phyloP scores from a whole-genome alignment of 352 stramenopile species.

The Phytophthora brassicae region DNA sequence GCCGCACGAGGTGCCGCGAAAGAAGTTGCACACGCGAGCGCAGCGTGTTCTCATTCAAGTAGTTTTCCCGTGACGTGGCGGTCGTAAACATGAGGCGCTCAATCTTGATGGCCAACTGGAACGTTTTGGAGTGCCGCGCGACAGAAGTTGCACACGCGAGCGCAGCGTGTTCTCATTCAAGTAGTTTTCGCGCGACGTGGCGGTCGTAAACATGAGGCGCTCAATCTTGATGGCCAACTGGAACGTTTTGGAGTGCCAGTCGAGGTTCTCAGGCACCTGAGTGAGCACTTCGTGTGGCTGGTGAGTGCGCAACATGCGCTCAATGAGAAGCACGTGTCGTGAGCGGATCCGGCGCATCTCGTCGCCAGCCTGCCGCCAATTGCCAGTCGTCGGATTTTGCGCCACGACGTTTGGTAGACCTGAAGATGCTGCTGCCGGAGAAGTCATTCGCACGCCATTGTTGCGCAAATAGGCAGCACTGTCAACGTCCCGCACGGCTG shows the following conservation, averaged over 20 bases:
- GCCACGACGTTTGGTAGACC: neutral
- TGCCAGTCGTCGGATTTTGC: constrained; percentile 7
- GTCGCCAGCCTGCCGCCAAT: constrained; percentile 33
- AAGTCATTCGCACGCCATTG: constrained; percentile 6
- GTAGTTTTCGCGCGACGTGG: constrained; percentile 58
- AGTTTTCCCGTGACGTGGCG: constrained; percentile 53
- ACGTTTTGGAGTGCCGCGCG: constrained; percentile 60
- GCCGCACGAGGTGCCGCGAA: constrained; percentile 58
- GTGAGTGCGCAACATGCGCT: constrained; percentile 58
- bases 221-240: constrained; percentile 63
- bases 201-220: constrained; percentile 59
- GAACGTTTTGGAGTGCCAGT: constrained; percentile 67
- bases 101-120: constrained; percentile 60
- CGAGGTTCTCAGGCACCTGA: constrained; percentile 57
- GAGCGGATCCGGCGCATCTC: constrained; percentile 44
- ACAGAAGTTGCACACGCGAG: constrained; percentile 53
- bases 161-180: constrained; percentile 54
- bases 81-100: constrained; percentile 65
- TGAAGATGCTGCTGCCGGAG: constrained; percentile 6
- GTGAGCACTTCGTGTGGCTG: constrained; percentile 62
- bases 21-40: constrained; percentile 53
- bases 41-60: constrained; percentile 56
- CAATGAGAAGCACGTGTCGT: constrained; percentile 47
- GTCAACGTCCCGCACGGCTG: constrained; percentile 21
- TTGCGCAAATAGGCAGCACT: constrained; percentile 17